A percentile compares a stretch with the other conserved stretches of the same genome.
Conservation (phyloP, 2,329 filamentous ascomycete genomes). For the Claviceps purpurea region DNA sequence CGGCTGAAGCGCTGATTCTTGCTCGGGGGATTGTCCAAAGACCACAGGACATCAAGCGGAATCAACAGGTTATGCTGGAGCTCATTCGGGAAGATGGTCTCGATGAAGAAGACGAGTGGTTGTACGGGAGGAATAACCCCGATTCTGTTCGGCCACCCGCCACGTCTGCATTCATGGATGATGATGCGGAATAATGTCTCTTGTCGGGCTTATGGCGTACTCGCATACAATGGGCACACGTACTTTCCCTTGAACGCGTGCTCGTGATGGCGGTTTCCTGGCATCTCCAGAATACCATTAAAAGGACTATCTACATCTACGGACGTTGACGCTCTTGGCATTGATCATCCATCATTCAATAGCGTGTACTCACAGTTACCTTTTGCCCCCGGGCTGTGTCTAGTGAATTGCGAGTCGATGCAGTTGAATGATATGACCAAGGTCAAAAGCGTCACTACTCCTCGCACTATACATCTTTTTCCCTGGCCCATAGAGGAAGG, state of each 20-base stretch:
- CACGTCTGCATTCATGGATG: slow-evolving; percentile 31
- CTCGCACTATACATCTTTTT: no score
- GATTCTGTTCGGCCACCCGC: slow-evolving; percentile 40
- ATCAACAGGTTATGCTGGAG: slow-evolving; percentile 48
- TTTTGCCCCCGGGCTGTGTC: not conserved
- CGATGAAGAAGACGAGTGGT: slow-evolving; percentile 49
- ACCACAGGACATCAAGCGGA: slow-evolving; percentile 48
- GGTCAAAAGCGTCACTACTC: no score
- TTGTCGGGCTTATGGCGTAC: no score
- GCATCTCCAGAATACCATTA: not conserved
- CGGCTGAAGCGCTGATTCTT: slow-evolving; percentile 48
- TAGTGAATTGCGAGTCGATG: not conserved
- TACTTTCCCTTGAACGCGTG: not conserved
- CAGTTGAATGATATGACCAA: not conserved
- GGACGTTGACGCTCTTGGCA: slow-evolving; percentile 3
- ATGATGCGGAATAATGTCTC: slow-evolving; percentile 28
- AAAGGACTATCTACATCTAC: slow-evolving; percentile 2
- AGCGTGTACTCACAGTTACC: not conserved
- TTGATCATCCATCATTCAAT: not conserved
- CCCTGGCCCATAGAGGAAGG: no score
- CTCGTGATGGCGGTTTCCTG: not conserved
- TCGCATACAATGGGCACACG: no score
- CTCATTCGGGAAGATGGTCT: slow-evolving; percentile 49
- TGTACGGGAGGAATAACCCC: slow-evolving; percentile 40
- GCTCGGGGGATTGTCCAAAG: slow-evolving; percentile 44